Evolutionary conservation across 208 protist genomes (phyloP).

Genomic region (Crithidia sp.): DNA sequence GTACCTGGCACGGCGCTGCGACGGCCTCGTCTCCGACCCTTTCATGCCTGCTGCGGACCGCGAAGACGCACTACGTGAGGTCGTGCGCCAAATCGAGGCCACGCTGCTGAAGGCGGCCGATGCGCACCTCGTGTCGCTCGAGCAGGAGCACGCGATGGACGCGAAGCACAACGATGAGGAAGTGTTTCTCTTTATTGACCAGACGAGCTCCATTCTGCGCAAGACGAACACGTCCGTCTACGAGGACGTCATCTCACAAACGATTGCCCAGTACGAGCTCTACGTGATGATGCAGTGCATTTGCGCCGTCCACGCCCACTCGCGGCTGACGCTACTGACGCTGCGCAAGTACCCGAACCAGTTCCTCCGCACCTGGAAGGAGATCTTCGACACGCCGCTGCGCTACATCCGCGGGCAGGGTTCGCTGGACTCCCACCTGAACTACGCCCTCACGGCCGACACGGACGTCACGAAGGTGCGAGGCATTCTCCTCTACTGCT

Average conservation of each 20-base stretch:
- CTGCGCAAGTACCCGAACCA: conserved; percentile 55
- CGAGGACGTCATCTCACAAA: conserved; percentile 85
- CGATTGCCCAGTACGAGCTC: conserved; percentile 77
- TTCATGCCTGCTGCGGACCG: conserved; percentile 20
- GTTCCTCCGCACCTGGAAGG: conserved; percentile 72
- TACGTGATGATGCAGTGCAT: conserved; percentile 91
- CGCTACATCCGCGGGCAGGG: conserved; percentile 83
- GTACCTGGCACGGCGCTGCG: conserved; percentile 29
- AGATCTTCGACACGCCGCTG: conserved; percentile 67
- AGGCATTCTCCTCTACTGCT: conserved; percentile 89
- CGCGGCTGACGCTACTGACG: conserved; percentile 73
- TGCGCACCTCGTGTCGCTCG: conserved; percentile 27
- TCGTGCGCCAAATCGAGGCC: conserved; percentile 50
- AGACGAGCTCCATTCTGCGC: conserved; percentile 78
- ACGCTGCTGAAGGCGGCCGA: conserved; percentile 53
- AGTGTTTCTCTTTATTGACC: conserved; percentile 89
- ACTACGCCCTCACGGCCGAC: conserved; percentile 69
- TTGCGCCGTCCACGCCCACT: conserved; percentile 65
- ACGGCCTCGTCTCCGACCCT: conserved; percentile 28
- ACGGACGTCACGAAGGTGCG: conserved; percentile 55
- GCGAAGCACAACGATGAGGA: conserved; percentile 39
- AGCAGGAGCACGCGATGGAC: conserved; percentile 18
- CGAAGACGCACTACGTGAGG: conserved; percentile 17
- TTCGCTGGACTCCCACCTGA: conserved; percentile 80
- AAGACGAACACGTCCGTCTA: conserved; percentile 73